Conservation (phyloP, 768 basidiomycete species). For the Zangia roseola region DNA sequence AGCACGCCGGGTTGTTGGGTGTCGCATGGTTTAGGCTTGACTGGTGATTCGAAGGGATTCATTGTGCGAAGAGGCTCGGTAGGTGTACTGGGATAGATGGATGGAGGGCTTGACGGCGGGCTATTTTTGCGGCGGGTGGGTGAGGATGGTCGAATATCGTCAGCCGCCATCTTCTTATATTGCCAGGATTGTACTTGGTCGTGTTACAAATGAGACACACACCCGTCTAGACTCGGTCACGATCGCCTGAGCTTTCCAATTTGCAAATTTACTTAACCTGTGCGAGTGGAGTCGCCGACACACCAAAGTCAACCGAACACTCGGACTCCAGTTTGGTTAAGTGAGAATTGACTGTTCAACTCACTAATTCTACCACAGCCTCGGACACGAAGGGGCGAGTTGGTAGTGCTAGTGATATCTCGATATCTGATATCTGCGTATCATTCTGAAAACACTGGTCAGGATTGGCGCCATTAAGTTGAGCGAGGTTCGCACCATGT, state of each 20-base stretch:
- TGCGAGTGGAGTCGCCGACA: background rate
- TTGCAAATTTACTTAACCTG: too few relatives aligned
- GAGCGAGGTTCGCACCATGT: too few relatives aligned
- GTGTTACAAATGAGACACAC: constrained; percentile 8
- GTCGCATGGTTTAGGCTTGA: constrained; percentile 1
- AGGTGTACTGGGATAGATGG: constrained; percentile 9
- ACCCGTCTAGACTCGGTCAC: background rate
- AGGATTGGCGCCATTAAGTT: too few relatives aligned
- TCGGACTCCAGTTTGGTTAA: too few relatives aligned
- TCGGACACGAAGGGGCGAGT: too few relatives aligned
- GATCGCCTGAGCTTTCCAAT: background rate
- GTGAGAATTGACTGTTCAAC: too few relatives aligned
- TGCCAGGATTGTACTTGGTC: constrained; percentile 2
- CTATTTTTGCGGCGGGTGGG: background rate
- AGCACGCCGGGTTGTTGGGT: constrained; percentile 23
- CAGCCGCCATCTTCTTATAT: constrained; percentile 12
- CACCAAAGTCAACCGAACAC: too few relatives aligned
- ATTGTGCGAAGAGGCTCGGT: background rate
- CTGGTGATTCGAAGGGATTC: constrained; percentile 24
- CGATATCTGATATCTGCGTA: too few relatives aligned
- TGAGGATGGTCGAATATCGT: background rate
- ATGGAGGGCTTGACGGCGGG: background rate
- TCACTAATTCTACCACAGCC: too few relatives aligned
- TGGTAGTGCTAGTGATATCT: too few relatives aligned
- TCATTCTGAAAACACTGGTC: too few relatives aligned